Conservation (phyloP, 73 alveolate species). For the Tetrahymena malaccensis region DNA sequence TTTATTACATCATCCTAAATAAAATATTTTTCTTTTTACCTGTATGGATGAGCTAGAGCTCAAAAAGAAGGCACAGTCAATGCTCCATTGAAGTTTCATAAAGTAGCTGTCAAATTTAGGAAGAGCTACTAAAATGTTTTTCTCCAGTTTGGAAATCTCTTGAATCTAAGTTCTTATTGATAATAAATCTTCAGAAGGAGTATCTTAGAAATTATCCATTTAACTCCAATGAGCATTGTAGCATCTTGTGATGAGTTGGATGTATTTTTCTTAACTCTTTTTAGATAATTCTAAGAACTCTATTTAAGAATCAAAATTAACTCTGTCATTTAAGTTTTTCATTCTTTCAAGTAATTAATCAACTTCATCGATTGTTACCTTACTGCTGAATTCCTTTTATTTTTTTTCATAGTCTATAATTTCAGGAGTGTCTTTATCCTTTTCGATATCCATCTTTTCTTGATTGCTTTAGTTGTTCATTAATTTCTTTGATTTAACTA, state of each 20-base stretch:
- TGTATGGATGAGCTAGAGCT: background rate
- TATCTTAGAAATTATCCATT: background rate
- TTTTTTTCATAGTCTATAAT: background rate
- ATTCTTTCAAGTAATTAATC: background rate
- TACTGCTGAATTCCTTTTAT: background rate
- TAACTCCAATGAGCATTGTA: background rate
- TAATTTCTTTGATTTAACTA: background rate
- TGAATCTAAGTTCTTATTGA: background rate
- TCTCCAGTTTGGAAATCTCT: background rate
- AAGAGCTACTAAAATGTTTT: background rate
- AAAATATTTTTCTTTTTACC: background rate
- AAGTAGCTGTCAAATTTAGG: background rate
- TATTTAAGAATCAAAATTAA: background rate
- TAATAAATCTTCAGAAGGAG: background rate
- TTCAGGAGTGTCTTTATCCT: background rate
- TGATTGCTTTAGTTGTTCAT: background rate
- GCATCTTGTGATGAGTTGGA: background rate
- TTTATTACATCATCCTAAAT: too few species aligned
- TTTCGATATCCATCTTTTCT: background rate
- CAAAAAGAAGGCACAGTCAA: background rate
- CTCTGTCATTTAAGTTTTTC: background rate
- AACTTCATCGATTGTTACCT: background rate
- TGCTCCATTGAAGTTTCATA: background rate
- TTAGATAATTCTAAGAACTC: background rate
- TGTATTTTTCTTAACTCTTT: background rate